Evolutionary conservation across 345 rosid genomes (phyloP).

Genomic region (Abelmoschus esculentus): DNA sequence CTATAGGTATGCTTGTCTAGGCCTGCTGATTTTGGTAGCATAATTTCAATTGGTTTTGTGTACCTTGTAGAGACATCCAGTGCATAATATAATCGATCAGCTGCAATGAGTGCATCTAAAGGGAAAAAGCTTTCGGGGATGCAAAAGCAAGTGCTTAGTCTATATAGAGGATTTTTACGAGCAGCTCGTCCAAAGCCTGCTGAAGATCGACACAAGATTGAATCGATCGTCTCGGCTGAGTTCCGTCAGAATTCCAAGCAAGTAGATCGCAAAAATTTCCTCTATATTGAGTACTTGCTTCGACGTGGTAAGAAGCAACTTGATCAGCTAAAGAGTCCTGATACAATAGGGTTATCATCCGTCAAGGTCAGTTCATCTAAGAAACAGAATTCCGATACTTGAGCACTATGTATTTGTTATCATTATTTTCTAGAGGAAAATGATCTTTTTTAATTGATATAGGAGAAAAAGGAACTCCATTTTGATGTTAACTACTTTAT

Average conservation of each 20-base stretch:
- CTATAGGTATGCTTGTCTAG: neutral
- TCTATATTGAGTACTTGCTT: conserved; percentile 71
- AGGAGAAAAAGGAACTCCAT: too few species aligned
- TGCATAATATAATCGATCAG: conserved; percentile 5
- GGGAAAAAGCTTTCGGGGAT: conserved; percentile 57
- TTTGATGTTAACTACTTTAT: neutral
- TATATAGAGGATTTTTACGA: conserved; percentile 78
- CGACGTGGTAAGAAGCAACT: conserved; percentile 76
- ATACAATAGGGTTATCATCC: conserved; percentile 40
- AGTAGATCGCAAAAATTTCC: conserved; percentile 73
- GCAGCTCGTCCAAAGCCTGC: conserved; percentile 58
- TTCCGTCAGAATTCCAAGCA: conserved; percentile 53
- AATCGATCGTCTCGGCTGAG: conserved; percentile 53
- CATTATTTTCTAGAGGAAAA: neutral
- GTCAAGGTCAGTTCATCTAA: conserved; percentile 24
- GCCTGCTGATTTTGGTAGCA: neutral
- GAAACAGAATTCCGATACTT: conserved; percentile 1
- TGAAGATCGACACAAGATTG: conserved; percentile 51
- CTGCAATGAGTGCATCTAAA: conserved; percentile 25
- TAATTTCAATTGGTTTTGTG: neutral
- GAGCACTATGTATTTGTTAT: neutral
- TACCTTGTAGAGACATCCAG: neutral
- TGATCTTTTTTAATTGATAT: neutral
- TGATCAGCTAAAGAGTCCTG: conserved; percentile 65
- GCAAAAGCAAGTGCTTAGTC: conserved; percentile 80